Evolutionary conservation across 768 basidiomycete genomes (phyloP), one percentile per base, ranked within the genome.

Genomic region (Peribolospora kevripleyi): DNA sequence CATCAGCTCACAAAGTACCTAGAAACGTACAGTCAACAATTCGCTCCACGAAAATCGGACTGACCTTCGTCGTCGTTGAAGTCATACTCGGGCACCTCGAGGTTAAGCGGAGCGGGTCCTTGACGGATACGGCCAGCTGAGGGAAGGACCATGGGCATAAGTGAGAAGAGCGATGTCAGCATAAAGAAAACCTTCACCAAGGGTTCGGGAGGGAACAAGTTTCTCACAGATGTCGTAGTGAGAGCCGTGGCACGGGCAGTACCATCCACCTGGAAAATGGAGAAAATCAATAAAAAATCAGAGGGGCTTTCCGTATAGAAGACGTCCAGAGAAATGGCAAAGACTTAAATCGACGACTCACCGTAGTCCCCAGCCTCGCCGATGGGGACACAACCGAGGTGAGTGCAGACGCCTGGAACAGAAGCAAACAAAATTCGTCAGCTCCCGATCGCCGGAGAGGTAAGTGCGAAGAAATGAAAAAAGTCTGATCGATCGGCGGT

Each of bases 361-460:
- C 90, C 91, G 66, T 74, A 95, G 70, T 95, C 91, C 68, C 62
- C 60, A 39, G 65, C 62, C 59, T 66, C 61, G 50, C 91, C 91
- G 66, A 98, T 93, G 58, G 91, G 91, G 49, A 98, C 91, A 71
- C 91, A 97, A 68, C 91, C 91, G 61, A 98, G 72, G 70, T 97
- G 93, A 36, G 93, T 97, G 78, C 90, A 90, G 55, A 90, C 84
- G 59, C 83, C 83, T 53, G 54, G 54, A 3, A 40, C 5, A 5
- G 48, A 38, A 47, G 38, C 8, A 39, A 5, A 40, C 36, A 8
- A 9, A 0, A 42, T 14, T 6, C 5, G 54, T 48, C 42, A 14
- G 42, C 14, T 14, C 25, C 13, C 11, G 37, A 10, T 38, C 11
- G n/a, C 13, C 46, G 43, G 43, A 7, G 25, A 42, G 13, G 41